phyloP scores from a whole-genome alignment of 176 grass and related monocot species.

The Neostapfia colusana region DNA sequence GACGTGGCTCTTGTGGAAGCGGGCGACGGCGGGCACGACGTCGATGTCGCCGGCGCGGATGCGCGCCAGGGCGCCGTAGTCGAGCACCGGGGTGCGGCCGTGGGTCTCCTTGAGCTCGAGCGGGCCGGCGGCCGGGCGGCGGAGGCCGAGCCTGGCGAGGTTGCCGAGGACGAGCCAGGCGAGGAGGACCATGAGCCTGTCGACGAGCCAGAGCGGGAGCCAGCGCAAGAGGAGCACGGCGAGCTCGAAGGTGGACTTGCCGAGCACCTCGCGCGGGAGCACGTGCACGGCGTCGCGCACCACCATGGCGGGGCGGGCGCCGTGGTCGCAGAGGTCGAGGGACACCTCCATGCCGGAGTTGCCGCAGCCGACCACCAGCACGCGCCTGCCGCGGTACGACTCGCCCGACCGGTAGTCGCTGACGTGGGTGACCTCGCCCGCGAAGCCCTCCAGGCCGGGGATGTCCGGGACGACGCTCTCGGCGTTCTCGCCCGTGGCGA shows the following conservation, averaged over 20 bases:
- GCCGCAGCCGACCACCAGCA: conserved; percentile 75
- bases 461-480: conserved; percentile 57
- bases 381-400: conserved; percentile 55
- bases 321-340: conserved; percentile 73
- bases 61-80: conserved; percentile 53
- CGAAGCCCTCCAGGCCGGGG: conserved; percentile 44
- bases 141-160: conserved; percentile 55
- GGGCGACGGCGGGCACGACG: conserved; percentile 53
- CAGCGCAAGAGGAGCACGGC: conserved; percentile 69
- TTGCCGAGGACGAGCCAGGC: conserved; percentile 66
- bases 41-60: conserved; percentile 62
- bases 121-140: conserved; percentile 63
- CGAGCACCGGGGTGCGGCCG: conserved; percentile 76
- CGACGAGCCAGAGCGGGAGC: conserved; percentile 82
- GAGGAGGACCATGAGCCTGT: conserved; percentile 62
- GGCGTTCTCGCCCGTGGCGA: conserved; percentile 87
- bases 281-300: conserved; percentile 88
- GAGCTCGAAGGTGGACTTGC: conserved; percentile 78
- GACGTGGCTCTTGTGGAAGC: conserved; percentile 40
- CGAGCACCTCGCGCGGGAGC: conserved; percentile 66
- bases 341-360: conserved; percentile 97
- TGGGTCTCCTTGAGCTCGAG: conserved; percentile 65
- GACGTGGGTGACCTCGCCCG: conserved; percentile 53
- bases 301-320: conserved; percentile 62
- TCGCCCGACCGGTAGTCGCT: conserved; percentile 66